Evolutionary conservation across 2,329 filamentous ascomycete genomes (phyloP), one percentile per base, ranked within the genome.

Genomic region (Thermoascus crustaceus): DNA sequence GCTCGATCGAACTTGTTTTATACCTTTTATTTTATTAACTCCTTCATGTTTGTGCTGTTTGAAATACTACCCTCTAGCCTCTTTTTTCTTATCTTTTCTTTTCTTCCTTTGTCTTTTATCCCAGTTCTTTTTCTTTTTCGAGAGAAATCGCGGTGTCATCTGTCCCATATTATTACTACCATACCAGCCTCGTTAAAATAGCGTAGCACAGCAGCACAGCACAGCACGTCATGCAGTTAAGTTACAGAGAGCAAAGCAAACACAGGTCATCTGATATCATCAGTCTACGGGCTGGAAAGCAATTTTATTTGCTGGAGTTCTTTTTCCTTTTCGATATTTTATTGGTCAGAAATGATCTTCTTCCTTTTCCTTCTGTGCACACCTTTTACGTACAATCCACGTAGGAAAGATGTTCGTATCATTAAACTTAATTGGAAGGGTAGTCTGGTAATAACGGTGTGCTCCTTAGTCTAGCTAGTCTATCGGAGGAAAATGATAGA

Each of bases 21-120:
- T 23, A 37, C 17, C 24, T 41, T 42, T 43, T 45, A 42, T 35
- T 45, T 41, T 36, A 39, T 17, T 14, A 38, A 29, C 26, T 10
- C 19, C 18, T 10, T 22, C 9, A 13, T 14, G 14, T 18, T 25
- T 37, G 29, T 27, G 22, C 30, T 17, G 26, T 37, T 20, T 24
- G 22, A 26, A 29, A 13, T 32, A 19, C 27, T 38, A 46, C 42
- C 35, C 44, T 33, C 40, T 41, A 33, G 30, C 34, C 32, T 21
- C 33, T 26, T 33, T 34, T 31, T 32, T 40, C 25, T 40, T 40
- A 24, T 39, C 40, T 34, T 35, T 41, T 34, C 21, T 27, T 43
- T 39, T 38, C 30, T 37, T 35, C 18, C 33, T 40, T 29, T 20
- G 34, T 21, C 27, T 10, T 17, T 31, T 23, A 37, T 30, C 18